Base-by-base conservation (phyloP, 2,329 filamentous ascomycete genomes). In the Septoria petroselini region DNA sequence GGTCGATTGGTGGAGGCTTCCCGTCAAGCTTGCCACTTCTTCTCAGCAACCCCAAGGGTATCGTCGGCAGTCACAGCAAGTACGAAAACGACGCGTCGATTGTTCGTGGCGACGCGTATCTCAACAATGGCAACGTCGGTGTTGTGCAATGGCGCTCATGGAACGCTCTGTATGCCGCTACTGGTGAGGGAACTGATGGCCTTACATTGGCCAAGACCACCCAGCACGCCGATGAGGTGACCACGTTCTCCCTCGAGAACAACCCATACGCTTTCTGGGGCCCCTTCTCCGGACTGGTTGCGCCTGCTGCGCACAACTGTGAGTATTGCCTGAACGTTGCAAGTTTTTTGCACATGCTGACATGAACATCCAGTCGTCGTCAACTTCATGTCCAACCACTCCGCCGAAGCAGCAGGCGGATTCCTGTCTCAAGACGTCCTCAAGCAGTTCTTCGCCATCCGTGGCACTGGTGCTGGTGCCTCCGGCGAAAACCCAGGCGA, bases 61-160 rank as follows among this genome's bases (percentile, higher is more conserved):
- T 64, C 41, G 54, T 50, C 3, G 60, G 56, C 33, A 55, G 59
- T 7, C 68, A 70, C 58, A 68, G 67, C 55, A 62, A 63, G 33
- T 70, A 68, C 51, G 68, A 70, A 49, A 56, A 58, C 6, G 68
- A 70, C 45, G 59, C 47, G 8, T 61, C 59, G 19, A 61, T 62
- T 39, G 58, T 41, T 34, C 61, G 59, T 34, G 44, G 46, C n/a
- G 61, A 64, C 35, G 59, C 59, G 12, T 64, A 62, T 46, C 30
- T 62, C 15, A 57, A 59, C 44, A 47, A 51, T 19, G 61, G 61
- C 25, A 55, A 62, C 30, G 61, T 58, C 12, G 55, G 55, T 38
- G 53, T 48, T 15, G 48, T 60, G 34, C 17, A 55, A 48, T 50
- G 49, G 58, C 33, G 40, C 21, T 33, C 48, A 8, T 47, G 43